Conservation (phyloP, 495 filamentous ascomycete genomes). For the Friedmanniomyces endolithicus region DNA sequence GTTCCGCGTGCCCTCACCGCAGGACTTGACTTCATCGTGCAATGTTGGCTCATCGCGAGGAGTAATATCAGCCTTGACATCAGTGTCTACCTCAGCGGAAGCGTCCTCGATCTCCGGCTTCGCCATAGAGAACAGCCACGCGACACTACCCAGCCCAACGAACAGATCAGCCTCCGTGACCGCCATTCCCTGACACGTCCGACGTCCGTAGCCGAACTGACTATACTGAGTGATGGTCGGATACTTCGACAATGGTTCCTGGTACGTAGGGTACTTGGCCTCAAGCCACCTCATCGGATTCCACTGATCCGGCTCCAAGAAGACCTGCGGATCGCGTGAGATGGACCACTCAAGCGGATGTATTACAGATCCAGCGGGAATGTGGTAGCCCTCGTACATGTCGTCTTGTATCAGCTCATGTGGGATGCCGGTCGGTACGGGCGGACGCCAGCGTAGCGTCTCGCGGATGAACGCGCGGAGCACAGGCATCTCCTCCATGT, state of each 20-base stretch:
- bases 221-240: conserved; percentile 44
- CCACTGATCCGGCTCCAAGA: conserved; percentile 27
- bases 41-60: too few species aligned
- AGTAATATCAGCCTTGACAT: neutral
- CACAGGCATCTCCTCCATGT: conserved; percentile 29
- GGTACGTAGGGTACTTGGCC: conserved; percentile 40
- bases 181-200: conserved; percentile 45
- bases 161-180: conserved; percentile 46
- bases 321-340: conserved; percentile 25
- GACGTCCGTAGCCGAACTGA: conserved; percentile 49
- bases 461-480: conserved; percentile 48
- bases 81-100: neutral
- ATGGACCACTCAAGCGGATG: conserved; percentile 40
- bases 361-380: conserved; percentile 43
- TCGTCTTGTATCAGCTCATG: conserved; percentile 43
- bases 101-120: conserved; percentile 20
- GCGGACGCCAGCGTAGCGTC: conserved; percentile 49
- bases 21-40: too few species aligned
- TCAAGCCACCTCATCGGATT: conserved; percentile 29
- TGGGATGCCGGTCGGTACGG: conserved; percentile 40
- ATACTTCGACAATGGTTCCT: conserved; percentile 40
- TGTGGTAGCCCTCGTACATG: conserved; percentile 44
- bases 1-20: neutral
- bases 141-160: conserved; percentile 44
- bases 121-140: conserved; percentile 44